Conservation (phyloP, 2,329 filamentous ascomycete genomes). For the Nigrospora sphaerica region DNA sequence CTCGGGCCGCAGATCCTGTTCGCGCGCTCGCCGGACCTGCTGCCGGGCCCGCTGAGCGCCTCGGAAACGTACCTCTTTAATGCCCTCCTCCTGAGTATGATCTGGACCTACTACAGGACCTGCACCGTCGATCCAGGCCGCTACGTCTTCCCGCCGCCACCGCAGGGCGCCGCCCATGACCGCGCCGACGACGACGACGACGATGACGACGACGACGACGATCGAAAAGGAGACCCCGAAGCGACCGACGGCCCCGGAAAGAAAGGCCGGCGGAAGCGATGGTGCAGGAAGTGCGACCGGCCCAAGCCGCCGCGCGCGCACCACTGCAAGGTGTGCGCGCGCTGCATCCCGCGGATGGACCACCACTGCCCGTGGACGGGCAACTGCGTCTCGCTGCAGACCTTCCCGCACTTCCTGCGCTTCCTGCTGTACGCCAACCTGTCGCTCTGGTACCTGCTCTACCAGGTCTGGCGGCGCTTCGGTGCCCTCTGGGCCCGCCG, state of each 20-base stretch:
- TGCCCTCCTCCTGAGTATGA: conserved; percentile 52
- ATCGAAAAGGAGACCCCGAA: background rate
- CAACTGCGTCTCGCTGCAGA: conserved; percentile 77
- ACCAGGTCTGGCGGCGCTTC: conserved; percentile 54
- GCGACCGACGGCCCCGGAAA: background rate
- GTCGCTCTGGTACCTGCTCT: conserved; percentile 55
- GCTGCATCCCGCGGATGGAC: conserved; percentile 76
- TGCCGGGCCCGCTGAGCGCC: conserved; percentile 51
- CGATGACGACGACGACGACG: conserved; percentile 13
- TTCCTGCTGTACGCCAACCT: conserved; percentile 66
- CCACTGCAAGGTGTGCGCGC: conserved; percentile 70
- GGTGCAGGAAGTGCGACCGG: conserved; percentile 70
- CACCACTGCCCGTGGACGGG: conserved; percentile 82
- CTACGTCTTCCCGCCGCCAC: conserved; percentile 33
- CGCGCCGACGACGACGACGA: conserved; percentile 12
- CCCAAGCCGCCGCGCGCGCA: conserved; percentile 73
- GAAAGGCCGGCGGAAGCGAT: conserved; percentile 29
- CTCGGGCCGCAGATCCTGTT: conserved; percentile 70
- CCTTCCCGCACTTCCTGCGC: conserved; percentile 75
- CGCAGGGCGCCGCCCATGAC: conserved; percentile 4
- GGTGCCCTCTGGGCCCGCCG: conserved; percentile 55
- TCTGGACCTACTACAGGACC: conserved; percentile 61
- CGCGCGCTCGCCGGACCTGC: conserved; percentile 47
- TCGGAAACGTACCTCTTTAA: conserved; percentile 60
- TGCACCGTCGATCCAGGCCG: conserved; percentile 52